Percentiles rank a stretch among this genome's conserved stretches.
These are phyloP conservation scores for Rhodofomes roseus DNA, from an alignment of 1,284 basidiomycete genomes.

Conservation along the genomic window DNA sequence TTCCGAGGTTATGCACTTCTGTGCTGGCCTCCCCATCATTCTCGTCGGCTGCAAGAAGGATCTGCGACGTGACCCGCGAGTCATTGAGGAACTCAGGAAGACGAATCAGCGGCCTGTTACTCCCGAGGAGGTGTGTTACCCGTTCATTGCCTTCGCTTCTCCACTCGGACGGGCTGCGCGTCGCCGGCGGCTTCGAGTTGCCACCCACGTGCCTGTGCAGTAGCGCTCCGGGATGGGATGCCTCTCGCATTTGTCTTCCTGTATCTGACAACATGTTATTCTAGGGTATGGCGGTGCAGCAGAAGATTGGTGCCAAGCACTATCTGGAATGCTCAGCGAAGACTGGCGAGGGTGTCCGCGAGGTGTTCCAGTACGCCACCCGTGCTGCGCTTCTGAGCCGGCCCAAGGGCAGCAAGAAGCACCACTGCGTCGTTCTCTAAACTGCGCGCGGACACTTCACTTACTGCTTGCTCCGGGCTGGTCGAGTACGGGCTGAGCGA, in stretches of 20 bases:
- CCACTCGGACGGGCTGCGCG: not conserved
- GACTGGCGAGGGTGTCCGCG: constrained; percentile 69
- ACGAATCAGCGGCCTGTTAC: constrained; percentile 62
- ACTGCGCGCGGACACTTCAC: constrained; percentile 5
- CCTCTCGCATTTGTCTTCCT: not conserved
- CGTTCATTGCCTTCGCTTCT: not conserved
- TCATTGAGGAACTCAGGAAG: constrained; percentile 56
- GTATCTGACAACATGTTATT: constrained; percentile 1
- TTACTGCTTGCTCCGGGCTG: constrained; percentile 3
- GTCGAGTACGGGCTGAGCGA: constrained; percentile 1
- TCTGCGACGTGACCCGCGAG: constrained; percentile 52
- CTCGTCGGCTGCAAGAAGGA: constrained; percentile 80
- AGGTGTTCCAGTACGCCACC: constrained; percentile 77
- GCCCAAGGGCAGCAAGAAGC: constrained; percentile 35
- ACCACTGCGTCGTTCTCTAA: constrained; percentile 52
- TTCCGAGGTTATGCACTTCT: constrained; percentile 79
- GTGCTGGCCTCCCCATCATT: constrained; percentile 69
- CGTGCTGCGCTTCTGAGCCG: constrained; percentile 53
- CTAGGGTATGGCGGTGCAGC: constrained; percentile 67
- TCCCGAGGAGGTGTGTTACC: constrained; percentile 43
- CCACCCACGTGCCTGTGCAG: constrained; percentile 6
- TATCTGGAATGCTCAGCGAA: constrained; percentile 77
- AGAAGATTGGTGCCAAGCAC: constrained; percentile 70
- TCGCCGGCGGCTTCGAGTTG: not conserved
- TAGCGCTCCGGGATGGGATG: not conserved